A percentile compares a stretch with the other conserved stretches of the same genome.
Conservation (phyloP, 257 asterid genomes). For the Eucommia ulmoides region DNA sequence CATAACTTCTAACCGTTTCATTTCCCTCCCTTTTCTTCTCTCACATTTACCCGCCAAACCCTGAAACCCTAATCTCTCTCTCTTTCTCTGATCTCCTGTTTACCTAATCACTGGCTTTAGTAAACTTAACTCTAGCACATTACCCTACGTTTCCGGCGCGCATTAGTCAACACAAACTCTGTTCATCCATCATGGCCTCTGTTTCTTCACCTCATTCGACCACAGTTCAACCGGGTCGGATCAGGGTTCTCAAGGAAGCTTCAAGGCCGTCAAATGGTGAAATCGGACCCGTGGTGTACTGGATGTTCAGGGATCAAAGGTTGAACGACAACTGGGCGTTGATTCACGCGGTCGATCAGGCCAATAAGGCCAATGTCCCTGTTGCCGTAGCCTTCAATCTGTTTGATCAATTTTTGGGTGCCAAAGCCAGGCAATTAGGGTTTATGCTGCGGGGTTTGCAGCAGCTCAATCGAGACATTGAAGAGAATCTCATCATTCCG, state of each 20-base stretch:
- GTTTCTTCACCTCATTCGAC: slow-evolving; percentile 18
- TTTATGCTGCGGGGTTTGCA: slow-evolving; percentile 89
- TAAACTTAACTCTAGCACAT: not conserved
- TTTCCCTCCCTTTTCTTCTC: slow-evolving; percentile 68
- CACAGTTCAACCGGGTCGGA: slow-evolving; percentile 52
- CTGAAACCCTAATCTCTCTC: not conserved
- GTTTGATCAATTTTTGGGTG: slow-evolving; percentile 75
- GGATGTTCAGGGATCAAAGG: slow-evolving; percentile 99
- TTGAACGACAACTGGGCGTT: slow-evolving; percentile 88
- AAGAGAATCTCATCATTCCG: slow-evolving; percentile 33
- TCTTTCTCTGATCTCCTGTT: not conserved
- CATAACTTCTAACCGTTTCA: slow-evolving; percentile 40
- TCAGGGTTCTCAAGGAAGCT: slow-evolving; percentile 51
- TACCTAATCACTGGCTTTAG: not conserved
- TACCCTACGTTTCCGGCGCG: slow-evolving; percentile 5
- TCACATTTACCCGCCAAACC: not conserved
- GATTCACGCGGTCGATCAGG: slow-evolving; percentile 90
- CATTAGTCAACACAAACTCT: not conserved
- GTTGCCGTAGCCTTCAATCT: slow-evolving; percentile 78
- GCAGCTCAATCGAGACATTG: slow-evolving; percentile 36
- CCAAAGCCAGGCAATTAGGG: slow-evolving; percentile 91
- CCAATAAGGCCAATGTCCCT: slow-evolving; percentile 55
- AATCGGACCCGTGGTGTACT: slow-evolving; percentile 85
- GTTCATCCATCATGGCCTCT: slow-evolving; percentile 27
- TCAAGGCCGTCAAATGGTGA: slow-evolving; percentile 13